Evolutionary conservation across 148 eudicot species (phyloP).

Genomic region (Camellia sinensis): DNA sequence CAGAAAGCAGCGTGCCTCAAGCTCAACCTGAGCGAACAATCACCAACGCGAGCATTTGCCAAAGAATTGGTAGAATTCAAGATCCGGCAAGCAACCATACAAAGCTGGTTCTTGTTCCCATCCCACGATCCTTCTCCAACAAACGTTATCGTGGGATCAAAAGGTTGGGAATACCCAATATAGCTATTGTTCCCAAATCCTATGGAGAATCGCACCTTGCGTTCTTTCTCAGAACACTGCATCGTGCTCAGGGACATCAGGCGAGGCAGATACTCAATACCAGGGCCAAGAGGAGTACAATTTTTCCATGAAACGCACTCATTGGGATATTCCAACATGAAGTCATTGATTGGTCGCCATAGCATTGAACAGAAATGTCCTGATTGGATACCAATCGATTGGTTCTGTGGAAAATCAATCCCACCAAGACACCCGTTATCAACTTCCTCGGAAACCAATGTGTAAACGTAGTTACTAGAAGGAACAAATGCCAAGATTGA

Average conservation of each 20-base stretch:
- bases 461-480: conserved; percentile 15
- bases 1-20: conserved; percentile 12
- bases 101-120: conserved; percentile 7
- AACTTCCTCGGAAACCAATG: conserved; percentile 17
- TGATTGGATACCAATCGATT: conserved; percentile 6
- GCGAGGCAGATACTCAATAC: conserved; percentile 8
- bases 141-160: conserved; percentile 6
- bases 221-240: conserved; percentile 8
- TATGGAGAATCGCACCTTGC: conserved; percentile 1
- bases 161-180: not conserved
- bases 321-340: conserved; percentile 9
- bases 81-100: conserved; percentile 17
- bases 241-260: conserved; percentile 9
- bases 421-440: not conserved
- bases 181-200: conserved; percentile 7
- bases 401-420: conserved; percentile 5
- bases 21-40: conserved; percentile 21
- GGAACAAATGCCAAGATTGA: not conserved
- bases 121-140: conserved; percentile 24
- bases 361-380: conserved; percentile 12
- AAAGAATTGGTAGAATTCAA: not conserved
- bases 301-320: conserved; percentile 2
- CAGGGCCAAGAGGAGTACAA: conserved; percentile 18
- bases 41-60: conserved; percentile 18
- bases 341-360: not conserved